Evolutionary conservation across 495 filamentous ascomycete genomes (phyloP).

Genomic region (Talaromyces liani): DNA sequence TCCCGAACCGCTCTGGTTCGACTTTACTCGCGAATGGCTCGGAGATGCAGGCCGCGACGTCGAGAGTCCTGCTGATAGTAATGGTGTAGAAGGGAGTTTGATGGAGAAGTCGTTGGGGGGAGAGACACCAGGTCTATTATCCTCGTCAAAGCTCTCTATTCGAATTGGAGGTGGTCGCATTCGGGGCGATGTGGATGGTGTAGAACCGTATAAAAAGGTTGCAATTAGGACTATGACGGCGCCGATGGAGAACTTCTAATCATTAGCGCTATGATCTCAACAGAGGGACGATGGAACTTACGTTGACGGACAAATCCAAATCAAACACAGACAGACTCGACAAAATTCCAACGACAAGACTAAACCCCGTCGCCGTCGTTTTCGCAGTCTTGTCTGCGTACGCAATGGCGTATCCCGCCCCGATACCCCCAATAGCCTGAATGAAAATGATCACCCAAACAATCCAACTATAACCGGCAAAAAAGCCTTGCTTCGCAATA

Average conservation of each 20-base stretch:
- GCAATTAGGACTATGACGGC: conserved; percentile 68
- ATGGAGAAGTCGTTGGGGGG: conserved; percentile 43
- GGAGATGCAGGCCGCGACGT: conserved; percentile 64
- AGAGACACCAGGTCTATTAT: conserved; percentile 10
- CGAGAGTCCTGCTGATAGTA: conserved; percentile 45
- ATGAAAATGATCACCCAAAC: conserved; percentile 81
- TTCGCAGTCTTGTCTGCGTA: conserved; percentile 85
- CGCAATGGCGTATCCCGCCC: conserved; percentile 77
- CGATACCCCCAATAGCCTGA: conserved; percentile 76
- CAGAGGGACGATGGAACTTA: conserved; percentile 35
- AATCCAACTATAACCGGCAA: conserved; percentile 84
- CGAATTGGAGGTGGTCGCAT: conserved; percentile 66
- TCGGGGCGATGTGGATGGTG: conserved; percentile 21
- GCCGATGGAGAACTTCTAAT: conserved; percentile 70
- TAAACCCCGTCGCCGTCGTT: conserved; percentile 87
- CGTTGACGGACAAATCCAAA: conserved; percentile 59
- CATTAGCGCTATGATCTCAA: conserved; percentile 5
- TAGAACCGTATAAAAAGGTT: conserved; percentile 69
- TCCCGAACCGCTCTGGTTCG: conserved; percentile 19
- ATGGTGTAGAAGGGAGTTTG: conserved; percentile 42
- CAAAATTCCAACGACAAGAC: conserved; percentile 75
- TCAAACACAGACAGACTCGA: conserved; percentile 82
- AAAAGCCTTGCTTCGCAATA: conserved; percentile 79
- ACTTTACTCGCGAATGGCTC: conserved; percentile 41
- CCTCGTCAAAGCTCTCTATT: conserved; percentile 59